phyloP scores from a whole-genome alignment of 192 early-diverging fungal species.

The Gryganskiella cystojenkinii region DNA sequence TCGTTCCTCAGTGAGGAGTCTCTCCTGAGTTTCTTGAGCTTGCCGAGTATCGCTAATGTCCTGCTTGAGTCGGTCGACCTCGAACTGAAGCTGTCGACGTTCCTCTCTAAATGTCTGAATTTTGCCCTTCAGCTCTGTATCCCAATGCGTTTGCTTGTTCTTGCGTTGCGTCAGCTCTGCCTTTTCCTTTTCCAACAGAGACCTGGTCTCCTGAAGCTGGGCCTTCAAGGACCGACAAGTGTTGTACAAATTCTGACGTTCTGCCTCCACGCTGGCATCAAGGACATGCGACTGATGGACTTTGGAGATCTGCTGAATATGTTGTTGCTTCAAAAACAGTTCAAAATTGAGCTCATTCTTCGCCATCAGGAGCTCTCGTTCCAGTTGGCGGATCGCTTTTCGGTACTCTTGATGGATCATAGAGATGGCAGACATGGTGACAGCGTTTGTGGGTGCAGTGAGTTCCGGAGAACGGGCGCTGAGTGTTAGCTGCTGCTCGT shows the following conservation, averaged over 20 bases:
- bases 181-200: conserved; percentile 58
- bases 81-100: conserved; percentile 56
- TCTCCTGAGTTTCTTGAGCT: conserved; percentile 32
- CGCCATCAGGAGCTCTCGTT: conserved; percentile 63
- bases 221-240: conserved; percentile 58
- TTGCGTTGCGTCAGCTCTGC: conserved; percentile 55
- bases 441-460: neutral
- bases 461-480: neutral
- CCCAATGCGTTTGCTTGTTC: conserved; percentile 66
- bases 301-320: conserved; percentile 68
- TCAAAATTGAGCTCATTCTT: conserved; percentile 72
- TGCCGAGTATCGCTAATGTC: conserved; percentile 53
- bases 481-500: neutral
- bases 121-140: conserved; percentile 61
- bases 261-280: conserved; percentile 64
- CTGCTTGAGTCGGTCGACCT: conserved; percentile 51
- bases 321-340: conserved; percentile 68
- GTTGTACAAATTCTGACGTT: conserved; percentile 63
- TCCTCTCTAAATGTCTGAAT: conserved; percentile 59
- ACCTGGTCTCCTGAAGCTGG: conserved; percentile 55
- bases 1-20: conserved; percentile 38
- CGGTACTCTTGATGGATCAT: conserved; percentile 35
- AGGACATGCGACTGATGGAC: conserved; percentile 66
- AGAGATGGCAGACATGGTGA: neutral
- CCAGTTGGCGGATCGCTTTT: conserved; percentile 49